Base-by-base conservation (phyloP, 352 stramenopile genomes). In the Pythium plurisporium region DNA sequence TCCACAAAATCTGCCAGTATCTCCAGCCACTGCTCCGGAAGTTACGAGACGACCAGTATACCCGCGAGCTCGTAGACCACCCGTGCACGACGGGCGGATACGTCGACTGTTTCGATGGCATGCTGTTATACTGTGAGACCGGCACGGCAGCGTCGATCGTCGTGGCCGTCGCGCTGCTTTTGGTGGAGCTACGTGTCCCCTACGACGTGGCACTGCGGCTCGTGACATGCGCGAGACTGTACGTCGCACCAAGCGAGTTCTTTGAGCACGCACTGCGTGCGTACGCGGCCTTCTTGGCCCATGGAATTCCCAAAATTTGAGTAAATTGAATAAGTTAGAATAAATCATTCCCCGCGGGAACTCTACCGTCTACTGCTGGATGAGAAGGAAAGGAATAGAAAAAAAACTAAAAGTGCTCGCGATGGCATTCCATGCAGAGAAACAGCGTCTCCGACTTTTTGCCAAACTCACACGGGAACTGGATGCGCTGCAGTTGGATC, bases 371-470 rank as follows among this genome's bases (percentile, higher is more conserved):
- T n/a, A n/a, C n/a, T n/a, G n/a, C n/a, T n/a, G n/a, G n/a, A n/a
- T n/a, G n/a, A n/a, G n/a, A n/a, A n/a, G n/a, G n/a, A n/a, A n/a
- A n/a, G n/a, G n/a, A n/a, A n/a, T 20, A 27, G n/a, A 26, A 29
- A 38, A 38, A 40, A 25, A 23, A 34, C 66, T 68, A 89, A 64
- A 79, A 68, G 59, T 91, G 81, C 66, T 91, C 81, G 34, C 78
- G 79, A 65, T 91, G 81, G 69, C 81, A 91, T 59, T 91, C 81
- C 81, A 91, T 91, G 62, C 81, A 91, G 20, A 91, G 70, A 54
- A 91, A 91, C 30, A 91, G 70, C 41, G 62, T 75, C 48, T 78
- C 68, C 12, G 78, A 89, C 58, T 89, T 91, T 43, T 91, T 89
- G 59, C 81, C 81, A 57, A 91, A 91, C 46, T 91, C 81, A 56